Conservation (phyloP, 805 yeast genomes). For the Saccharomycopsis schoenii region DNA sequence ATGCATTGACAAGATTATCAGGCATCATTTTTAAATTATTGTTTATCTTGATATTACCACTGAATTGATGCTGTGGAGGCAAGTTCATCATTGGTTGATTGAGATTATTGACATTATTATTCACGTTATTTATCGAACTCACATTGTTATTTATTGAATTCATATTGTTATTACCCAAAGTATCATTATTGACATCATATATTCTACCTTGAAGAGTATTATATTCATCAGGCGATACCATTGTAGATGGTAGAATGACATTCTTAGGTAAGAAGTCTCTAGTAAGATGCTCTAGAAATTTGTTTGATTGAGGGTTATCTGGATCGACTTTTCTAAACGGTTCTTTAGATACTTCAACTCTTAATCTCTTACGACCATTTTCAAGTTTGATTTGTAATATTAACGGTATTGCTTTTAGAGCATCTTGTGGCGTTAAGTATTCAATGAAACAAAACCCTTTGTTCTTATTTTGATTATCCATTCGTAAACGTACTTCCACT, state of each 20-base stretch:
- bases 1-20: slow-evolving; percentile 41
- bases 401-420: slow-evolving; percentile 32
- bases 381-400: slow-evolving; percentile 20
- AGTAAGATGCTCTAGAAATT: slow-evolving; percentile 35
- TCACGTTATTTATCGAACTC: not conserved
- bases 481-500: slow-evolving; percentile 55
- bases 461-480: slow-evolving; percentile 39
- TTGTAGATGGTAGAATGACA: slow-evolving; percentile 47
- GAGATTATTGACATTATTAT: not conserved
- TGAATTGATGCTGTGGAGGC: not conserved
- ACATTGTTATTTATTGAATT: not conserved
- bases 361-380: slow-evolving; percentile 30
- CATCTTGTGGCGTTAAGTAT: slow-evolving; percentile 42
- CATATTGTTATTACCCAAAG: not conserved
- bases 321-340: slow-evolving; percentile 27
- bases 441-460: slow-evolving; percentile 62
- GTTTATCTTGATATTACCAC: slow-evolving; percentile 10
- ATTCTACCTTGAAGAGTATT: not conserved
- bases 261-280: slow-evolving; percentile 43
- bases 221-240: slow-evolving; percentile 21
- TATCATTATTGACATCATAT: not conserved
- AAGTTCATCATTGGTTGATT: not conserved
- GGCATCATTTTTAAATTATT: slow-evolving; percentile 28
- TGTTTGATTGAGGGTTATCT: slow-evolving; percentile 26
- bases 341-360: slow-evolving; percentile 55